Conservation (phyloP, 345 rosid genomes). For the Brassica nigra region DNA sequence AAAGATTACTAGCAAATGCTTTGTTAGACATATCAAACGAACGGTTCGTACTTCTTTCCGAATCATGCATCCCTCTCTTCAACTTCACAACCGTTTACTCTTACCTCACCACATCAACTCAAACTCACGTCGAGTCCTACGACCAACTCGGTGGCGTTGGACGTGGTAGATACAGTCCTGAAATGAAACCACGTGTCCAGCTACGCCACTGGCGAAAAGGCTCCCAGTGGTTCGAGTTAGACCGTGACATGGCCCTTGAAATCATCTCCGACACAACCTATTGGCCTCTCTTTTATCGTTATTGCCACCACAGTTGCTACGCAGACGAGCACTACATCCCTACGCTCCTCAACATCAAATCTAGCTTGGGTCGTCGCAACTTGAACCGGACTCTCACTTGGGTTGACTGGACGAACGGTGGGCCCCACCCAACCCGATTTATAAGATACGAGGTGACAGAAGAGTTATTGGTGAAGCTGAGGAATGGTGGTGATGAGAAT, state of each 20-base stretch:
- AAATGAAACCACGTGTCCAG: conserved; percentile 58
- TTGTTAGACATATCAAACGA: conserved; percentile 68
- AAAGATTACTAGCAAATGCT: conserved; percentile 78
- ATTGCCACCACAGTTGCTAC: conserved; percentile 60
- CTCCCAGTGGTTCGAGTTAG: conserved; percentile 81
- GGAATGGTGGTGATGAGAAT: conserved; percentile 41
- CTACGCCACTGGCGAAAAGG: conserved; percentile 80
- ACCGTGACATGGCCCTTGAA: conserved; percentile 59
- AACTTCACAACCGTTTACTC: conserved; percentile 68
- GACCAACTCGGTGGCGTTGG: conserved; percentile 59
- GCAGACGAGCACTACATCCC: conserved; percentile 85
- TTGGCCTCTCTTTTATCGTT: conserved; percentile 56
- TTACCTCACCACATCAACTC: conserved; percentile 55
- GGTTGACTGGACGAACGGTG: conserved; percentile 84
- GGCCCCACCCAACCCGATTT: conserved; percentile 68
- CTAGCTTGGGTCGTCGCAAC: conserved; percentile 37
- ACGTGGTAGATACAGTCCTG: conserved; percentile 61
- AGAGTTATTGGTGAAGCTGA: conserved; percentile 56
- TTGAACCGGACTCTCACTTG: conserved; percentile 75
- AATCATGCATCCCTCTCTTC: conserved; percentile 83
- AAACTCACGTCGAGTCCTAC: conserved; percentile 58
- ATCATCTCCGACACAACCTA: conserved; percentile 61
- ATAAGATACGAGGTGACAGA: conserved; percentile 49
- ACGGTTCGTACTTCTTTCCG: conserved; percentile 77
- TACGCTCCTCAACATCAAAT: conserved; percentile 53